These are phyloP conservation scores for Starmera quercuum DNA, from an alignment of 805 yeast species.

Conservation along the genomic window DNA sequence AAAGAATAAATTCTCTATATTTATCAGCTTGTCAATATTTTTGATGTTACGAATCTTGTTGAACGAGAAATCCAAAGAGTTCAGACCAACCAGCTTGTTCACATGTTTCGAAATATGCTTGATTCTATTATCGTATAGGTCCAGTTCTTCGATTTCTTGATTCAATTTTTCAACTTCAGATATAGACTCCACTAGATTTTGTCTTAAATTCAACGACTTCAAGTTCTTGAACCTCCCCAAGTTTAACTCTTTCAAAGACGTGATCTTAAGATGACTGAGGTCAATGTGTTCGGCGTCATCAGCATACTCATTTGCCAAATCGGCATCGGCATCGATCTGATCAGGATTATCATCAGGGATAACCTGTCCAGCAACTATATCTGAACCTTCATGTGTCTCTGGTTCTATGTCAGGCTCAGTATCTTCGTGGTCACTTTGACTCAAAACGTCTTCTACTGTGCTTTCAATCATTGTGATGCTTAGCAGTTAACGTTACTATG, in stretches of 20 bases:
- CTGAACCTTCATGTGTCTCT: background rate
- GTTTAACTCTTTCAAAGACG: conserved; percentile 52
- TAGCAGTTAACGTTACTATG: too few species aligned
- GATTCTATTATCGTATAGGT: conserved; percentile 86
- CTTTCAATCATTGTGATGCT: conserved; percentile 1
- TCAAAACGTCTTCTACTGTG: conserved; percentile 5
- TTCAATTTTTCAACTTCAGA: conserved; percentile 59
- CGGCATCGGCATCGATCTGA: conserved; percentile 59
- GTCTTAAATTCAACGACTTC: conserved; percentile 66
- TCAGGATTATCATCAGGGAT: conserved; percentile 35
- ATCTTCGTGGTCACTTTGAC: conserved; percentile 17
- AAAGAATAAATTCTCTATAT: conserved; percentile 66
- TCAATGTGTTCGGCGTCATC: conserved; percentile 56
- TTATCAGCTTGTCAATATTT: conserved; percentile 55
- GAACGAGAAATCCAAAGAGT: conserved; percentile 74
- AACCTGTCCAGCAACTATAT: conserved; percentile 9
- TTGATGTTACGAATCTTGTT: conserved; percentile 83
- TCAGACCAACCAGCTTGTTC: conserved; percentile 48
- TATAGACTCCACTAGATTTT: conserved; percentile 71
- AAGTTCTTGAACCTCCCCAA: conserved; percentile 50
- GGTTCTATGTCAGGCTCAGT: conserved; percentile 12
- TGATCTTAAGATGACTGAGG: conserved; percentile 62
- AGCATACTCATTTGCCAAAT: conserved; percentile 46
- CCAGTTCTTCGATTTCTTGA: conserved; percentile 63
- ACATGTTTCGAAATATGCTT: conserved; percentile 74